phyloP scores from a whole-genome alignment of 2,329 filamentous ascomycete genomes.

The Chaetomium sp. region DNA sequence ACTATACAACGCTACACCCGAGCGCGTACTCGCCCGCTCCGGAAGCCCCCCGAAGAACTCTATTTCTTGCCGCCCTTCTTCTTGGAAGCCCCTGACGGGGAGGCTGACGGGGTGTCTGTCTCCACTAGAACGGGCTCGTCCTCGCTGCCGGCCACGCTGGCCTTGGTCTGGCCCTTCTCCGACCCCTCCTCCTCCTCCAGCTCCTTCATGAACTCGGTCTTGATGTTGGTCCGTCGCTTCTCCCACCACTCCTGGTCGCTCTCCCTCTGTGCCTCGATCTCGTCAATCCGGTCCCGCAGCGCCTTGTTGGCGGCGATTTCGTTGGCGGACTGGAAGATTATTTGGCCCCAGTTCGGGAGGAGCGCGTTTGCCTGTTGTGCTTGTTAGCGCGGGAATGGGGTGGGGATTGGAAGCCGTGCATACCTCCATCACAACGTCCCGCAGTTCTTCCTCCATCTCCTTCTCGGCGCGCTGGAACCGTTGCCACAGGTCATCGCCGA shows the following conservation, averaged over 20 bases:
- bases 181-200: slow-evolving; percentile 65
- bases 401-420: slow-evolving; percentile 30
- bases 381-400: slow-evolving; percentile 8
- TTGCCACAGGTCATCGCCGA: slow-evolving; percentile 95
- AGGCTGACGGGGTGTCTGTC: slow-evolving; percentile 44
- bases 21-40: neutral
- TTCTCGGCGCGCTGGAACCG: slow-evolving; percentile 89
- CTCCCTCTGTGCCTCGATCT: slow-evolving; percentile 70
- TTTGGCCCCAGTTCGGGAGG: slow-evolving; percentile 83
- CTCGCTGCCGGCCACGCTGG: slow-evolving; percentile 53
- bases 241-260: slow-evolving; percentile 93
- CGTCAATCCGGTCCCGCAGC: slow-evolving; percentile 72
- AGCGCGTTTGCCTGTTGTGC: slow-evolving; percentile 82
- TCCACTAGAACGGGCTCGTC: slow-evolving; percentile 82
- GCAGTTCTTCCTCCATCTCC: slow-evolving; percentile 94
- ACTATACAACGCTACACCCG: slow-evolving; percentile 20
- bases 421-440: slow-evolving; percentile 92
- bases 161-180: slow-evolving; percentile 37
- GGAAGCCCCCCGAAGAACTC: neutral
- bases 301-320: slow-evolving; percentile 87
- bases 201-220: slow-evolving; percentile 81
- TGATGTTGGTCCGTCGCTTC: slow-evolving; percentile 72
- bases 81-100: slow-evolving; percentile 49
- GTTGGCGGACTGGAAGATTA: slow-evolving; percentile 96
- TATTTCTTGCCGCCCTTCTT: slow-evolving; percentile 65